Evolutionary conservation across 495 filamentous ascomycete genomes (phyloP), one percentile per base, ranked within the genome.

Genomic region (Glutinoglossum americanum): DNA sequence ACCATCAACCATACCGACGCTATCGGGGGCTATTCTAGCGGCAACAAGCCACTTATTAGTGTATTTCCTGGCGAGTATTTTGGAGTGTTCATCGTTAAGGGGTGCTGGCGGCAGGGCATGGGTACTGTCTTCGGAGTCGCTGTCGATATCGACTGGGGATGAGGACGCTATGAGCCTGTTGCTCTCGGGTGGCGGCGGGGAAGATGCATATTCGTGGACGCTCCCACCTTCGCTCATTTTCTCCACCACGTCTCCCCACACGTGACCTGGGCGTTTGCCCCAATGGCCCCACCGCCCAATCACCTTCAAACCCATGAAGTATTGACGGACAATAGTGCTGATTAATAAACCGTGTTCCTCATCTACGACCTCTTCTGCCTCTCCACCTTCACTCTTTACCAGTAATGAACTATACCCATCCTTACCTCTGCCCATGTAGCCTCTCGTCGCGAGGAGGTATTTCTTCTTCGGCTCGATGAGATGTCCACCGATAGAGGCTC

Each of bases 291-390:
- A 94, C 62, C 75, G 74, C 2, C 84, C 81, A 55, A 93, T 66
- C 0, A 89, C 80, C 58, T 86, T 87, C 19, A 93, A 70, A 11
- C 80, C 82, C 73, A 90, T 78, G 65, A 95, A 94, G 63, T 93
- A 94, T 66, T 94, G 89, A 3, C 89, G 79, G 25, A 95, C 71
- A 59, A 95, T 81, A 59, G 80, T 86, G 60, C 81, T 84, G 61
- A 94, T 86, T 28, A 95, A 68, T 4, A 93, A 77, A 8, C 89
- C 89, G 58, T 84, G 87, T 64, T 95, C 89, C 60, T 94, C 88
- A 27, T 75, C 77, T 21, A 95, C 80, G 19, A 94, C 63, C 64
- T 87, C 84, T 62, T 86, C 81, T 1, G 82, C 83, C 13, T 74
- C 66, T 9, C 87, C 88, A 25, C 85, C 85, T 61, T 83, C 81